Percentiles rank a stretch among this genome's conserved stretches.
phyloP scores from a whole-genome alignment of 2,329 filamentous ascomycete genomes.

The Fusarium verrucosum region DNA sequence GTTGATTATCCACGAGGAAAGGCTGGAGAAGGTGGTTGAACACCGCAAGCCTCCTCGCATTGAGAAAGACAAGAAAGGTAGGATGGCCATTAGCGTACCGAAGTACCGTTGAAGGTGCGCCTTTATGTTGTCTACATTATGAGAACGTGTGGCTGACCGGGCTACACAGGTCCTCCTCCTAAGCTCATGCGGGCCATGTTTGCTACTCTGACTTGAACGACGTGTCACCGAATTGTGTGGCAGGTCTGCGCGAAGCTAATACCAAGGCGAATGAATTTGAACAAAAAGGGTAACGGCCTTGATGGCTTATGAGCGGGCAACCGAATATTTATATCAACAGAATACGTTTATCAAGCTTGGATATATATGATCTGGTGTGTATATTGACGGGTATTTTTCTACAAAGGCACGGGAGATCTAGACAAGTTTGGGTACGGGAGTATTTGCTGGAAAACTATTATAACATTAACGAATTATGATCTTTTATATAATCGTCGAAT shows the following conservation, averaged over 20 bases:
- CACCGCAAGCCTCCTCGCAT: conserved; percentile 70
- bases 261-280: conserved; percentile 19
- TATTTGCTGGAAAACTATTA: conserved; percentile 31
- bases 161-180: conserved; percentile 67
- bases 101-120: conserved; percentile 70
- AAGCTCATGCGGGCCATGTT: conserved; percentile 74
- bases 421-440: conserved; percentile 18
- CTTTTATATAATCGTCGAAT: neutral
- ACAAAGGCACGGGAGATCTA: conserved; percentile 17
- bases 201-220: conserved; percentile 69
- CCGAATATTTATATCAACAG: conserved; percentile 20
- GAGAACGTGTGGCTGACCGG: conserved; percentile 47
- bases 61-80: conserved; percentile 95
- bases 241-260: neutral
- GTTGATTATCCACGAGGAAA: conserved; percentile 70
- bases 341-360: conserved; percentile 13
- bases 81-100: conserved; percentile 85
- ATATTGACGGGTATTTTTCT: conserved; percentile 10
- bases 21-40: conserved; percentile 65
- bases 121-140: conserved; percentile 39
- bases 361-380: conserved; percentile 7
- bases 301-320: conserved; percentile 8
- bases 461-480: conserved; percentile 35
- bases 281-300: conserved; percentile 13
- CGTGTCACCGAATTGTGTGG: neutral